Evolutionary conservation across 1,139 yeast genomes (phyloP).

Genomic region (Hyphopichia fennica): DNA sequence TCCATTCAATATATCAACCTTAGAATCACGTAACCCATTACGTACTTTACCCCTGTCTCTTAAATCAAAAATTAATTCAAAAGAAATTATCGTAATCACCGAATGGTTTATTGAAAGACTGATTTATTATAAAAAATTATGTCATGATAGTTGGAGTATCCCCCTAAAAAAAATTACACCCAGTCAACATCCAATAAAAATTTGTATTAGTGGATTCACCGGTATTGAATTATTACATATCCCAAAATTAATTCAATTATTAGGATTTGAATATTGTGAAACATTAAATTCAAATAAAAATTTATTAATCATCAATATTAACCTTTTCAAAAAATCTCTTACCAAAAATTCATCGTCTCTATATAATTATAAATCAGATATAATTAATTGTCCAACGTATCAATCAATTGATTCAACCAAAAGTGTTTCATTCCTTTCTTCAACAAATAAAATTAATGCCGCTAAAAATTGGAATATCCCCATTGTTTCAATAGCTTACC

Average conservation of each 20-base stretch:
- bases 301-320: conserved; percentile 62
- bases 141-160: conserved; percentile 70
- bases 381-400: conserved; percentile 37
- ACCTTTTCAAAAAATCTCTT: conserved; percentile 40
- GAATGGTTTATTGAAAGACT: conserved; percentile 90
- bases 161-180: conserved; percentile 50
- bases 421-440: conserved; percentile 41
- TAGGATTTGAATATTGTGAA: conserved; percentile 53
- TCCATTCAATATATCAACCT: conserved; percentile 37
- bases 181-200: conserved; percentile 34
- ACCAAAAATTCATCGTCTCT: conserved; percentile 39
- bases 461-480: conserved; percentile 60
- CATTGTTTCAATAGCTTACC: conserved; percentile 51
- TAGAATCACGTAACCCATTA: conserved; percentile 24
- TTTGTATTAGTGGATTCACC: conserved; percentile 76
- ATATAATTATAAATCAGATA: conserved; percentile 35
- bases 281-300: conserved; percentile 59
- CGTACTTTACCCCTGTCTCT: conserved; percentile 23
- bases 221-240: conserved; percentile 82
- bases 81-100: conserved; percentile 45
- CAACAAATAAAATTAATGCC: conserved; percentile 55
- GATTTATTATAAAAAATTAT: conserved; percentile 56
- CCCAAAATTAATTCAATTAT: conserved; percentile 55
- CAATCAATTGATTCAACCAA: conserved; percentile 21
- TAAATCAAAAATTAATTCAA: conserved; percentile 21